phyloP scores from a whole-genome alignment of 768 basidiomycete genomes.

The Amanita inopinata region DNA sequence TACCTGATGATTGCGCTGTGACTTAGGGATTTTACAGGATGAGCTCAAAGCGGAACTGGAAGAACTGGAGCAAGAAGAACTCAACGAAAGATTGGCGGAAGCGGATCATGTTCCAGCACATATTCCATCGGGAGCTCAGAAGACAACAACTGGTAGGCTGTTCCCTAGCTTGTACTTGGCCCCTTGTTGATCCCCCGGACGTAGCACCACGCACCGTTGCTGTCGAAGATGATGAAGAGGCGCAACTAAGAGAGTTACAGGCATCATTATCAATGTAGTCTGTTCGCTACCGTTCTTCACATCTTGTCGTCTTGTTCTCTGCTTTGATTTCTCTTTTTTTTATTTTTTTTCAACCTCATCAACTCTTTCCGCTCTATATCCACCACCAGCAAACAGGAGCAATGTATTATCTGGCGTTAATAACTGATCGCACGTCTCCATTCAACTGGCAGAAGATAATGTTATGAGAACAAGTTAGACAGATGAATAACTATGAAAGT shows the following conservation, averaged over 20 bases:
- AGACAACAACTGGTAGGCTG: conserved; percentile 3
- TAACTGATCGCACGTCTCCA: conserved; percentile 11
- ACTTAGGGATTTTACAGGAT: conserved; percentile 37
- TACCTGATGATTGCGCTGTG: conserved; percentile 3
- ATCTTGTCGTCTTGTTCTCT: too few species aligned
- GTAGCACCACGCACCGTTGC: conserved; percentile 26
- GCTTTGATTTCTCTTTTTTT: conserved; percentile 8
- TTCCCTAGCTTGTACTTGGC: too few species aligned
- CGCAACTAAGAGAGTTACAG: conserved; percentile 81
- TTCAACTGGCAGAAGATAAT: conserved; percentile 1
- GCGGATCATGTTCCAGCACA: conserved; percentile 89
- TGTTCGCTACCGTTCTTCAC: conserved; percentile 4
- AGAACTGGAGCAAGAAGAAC: conserved; percentile 79
- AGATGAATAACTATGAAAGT: conserved; percentile 6
- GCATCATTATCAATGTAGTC: conserved; percentile 75
- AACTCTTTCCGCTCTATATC: conserved; percentile 13
- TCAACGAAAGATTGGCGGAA: conserved; percentile 76
- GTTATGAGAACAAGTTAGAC: conserved; percentile 12
- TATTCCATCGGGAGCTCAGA: conserved; percentile 47
- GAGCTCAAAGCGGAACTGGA: conserved; percentile 73
- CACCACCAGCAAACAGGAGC: conserved; percentile 10
- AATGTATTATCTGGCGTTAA: conserved; percentile 21
- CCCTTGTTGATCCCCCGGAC: too few species aligned
- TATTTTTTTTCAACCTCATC: conserved; percentile 13
- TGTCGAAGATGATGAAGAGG: conserved; percentile 87